Evolutionary conservation across 2,329 filamentous ascomycete species (phyloP).

Genomic region (Cytospora mali): DNA sequence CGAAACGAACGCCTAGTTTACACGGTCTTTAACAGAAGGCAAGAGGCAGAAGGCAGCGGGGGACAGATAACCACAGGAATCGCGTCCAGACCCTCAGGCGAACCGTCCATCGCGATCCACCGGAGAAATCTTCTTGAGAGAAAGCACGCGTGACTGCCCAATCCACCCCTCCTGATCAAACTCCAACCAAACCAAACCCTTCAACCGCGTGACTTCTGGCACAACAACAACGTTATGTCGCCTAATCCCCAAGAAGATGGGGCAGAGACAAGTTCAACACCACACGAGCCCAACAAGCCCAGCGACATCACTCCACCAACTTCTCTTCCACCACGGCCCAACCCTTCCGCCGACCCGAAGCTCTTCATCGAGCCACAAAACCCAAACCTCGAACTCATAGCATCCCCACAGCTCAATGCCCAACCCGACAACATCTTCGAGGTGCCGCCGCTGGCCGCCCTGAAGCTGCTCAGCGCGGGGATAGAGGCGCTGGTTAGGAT

Average conservation of each 20-base stretch:
- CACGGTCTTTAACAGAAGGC: neutral
- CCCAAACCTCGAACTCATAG: slow-evolving; percentile 33
- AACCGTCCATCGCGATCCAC: neutral
- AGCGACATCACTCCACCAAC: slow-evolving; percentile 34
- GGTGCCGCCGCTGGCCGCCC: slow-evolving; percentile 71
- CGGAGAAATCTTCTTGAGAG: slow-evolving; percentile 2
- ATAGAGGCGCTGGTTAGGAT: slow-evolving; percentile 71
- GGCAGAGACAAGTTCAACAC: slow-evolving; percentile 7
- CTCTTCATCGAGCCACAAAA: slow-evolving; percentile 31
- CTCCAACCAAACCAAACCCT: neutral
- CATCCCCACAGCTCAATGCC: slow-evolving; percentile 35
- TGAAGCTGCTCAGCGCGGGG: slow-evolving; percentile 75
- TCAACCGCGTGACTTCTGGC: neutral
- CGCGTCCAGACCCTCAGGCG: neutral
- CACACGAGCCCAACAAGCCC: slow-evolving; percentile 3
- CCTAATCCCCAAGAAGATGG: slow-evolving; percentile 23
- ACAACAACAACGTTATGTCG: slow-evolving; percentile 19
- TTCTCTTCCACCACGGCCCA: slow-evolving; percentile 42
- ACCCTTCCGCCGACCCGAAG: slow-evolving; percentile 42
- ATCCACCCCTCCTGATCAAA: neutral
- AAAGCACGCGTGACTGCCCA: neutral
- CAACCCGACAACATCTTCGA: slow-evolving; percentile 69
- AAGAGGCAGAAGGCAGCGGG: neutral
- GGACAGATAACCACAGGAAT: neutral
- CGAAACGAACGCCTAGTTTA: neutral